Evolutionary conservation across 768 basidiomycete genomes (phyloP).

Genomic region (Termitomyces sp.): DNA sequence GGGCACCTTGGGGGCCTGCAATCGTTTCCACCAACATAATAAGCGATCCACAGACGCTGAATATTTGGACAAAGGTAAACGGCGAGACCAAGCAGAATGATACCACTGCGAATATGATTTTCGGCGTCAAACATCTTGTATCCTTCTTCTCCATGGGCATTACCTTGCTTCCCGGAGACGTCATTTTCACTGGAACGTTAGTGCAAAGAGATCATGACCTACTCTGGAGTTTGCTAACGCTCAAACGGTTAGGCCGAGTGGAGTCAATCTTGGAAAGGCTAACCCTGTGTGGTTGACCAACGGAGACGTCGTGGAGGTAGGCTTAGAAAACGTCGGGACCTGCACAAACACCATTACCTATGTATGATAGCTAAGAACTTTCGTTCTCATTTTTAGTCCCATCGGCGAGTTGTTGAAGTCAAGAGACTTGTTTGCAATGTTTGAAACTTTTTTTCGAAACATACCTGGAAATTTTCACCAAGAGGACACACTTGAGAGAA

Average conservation of each 20-base stretch:
- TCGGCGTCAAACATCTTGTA: constrained; percentile 37
- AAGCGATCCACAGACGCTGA: constrained; percentile 37
- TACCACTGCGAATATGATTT: constrained; percentile 42
- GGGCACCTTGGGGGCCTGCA: constrained; percentile 42
- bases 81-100: constrained; percentile 37
- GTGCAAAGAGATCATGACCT: constrained; percentile 10
- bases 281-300: constrained; percentile 24
- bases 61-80: constrained; percentile 41
- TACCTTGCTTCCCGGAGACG: constrained; percentile 39
- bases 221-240: background rate
- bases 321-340: constrained; percentile 26
- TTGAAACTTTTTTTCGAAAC: background rate
- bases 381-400: background rate
- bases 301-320: constrained; percentile 27
- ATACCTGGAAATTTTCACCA: background rate
- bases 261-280: constrained; percentile 22
- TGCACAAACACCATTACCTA: constrained; percentile 23
- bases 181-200: constrained; percentile 44
- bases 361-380: constrained; percentile 6
- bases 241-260: constrained; percentile 14
- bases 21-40: constrained; percentile 38
- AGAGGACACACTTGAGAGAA: background rate
- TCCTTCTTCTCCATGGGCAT: constrained; percentile 46
- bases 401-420: background rate
- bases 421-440: background rate